Base-by-base conservation (phyloP, 2,329 filamentous ascomycete genomes). In the Fusarium agapanthi region DNA sequence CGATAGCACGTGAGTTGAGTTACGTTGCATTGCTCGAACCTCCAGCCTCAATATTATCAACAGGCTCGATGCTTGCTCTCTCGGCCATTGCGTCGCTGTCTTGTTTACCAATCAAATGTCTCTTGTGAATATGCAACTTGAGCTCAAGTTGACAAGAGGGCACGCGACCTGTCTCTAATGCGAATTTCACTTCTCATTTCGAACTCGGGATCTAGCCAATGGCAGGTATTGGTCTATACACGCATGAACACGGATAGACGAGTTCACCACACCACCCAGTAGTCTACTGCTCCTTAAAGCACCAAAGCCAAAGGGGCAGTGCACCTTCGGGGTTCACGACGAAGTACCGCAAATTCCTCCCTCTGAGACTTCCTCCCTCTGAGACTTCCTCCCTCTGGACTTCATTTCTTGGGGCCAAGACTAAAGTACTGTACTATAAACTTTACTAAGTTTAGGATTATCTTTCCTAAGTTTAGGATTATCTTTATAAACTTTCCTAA, bases 151-250 rank as follows among this genome's bases (percentile, higher is more conserved):
- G 47, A 44, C 56, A 59, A 69, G 47, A 56, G 47, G 14, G 43
- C 69, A 72, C 69, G 54, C 68, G 68, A 65, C 64, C 58, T 61
- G 50, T 65, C 55, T 65, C 47, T 37, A 26, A n/a, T 45, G 22
- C 20, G 37, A 55, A 35, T 28, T 40, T 48, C 9, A 28, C 28
- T 7, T 57, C 22, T 30, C 20, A 44, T 28, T 15, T 20, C 32
- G 16, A 32, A 14, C 15, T 38, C 11, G 9, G 50, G 9, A 57
- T 34, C 28, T 38, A 24, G 24, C 59, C 58, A 56, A 61, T 61
- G 13, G 12, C 11, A 61, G 20, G 48, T 26, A 35, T 60, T 41
- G 9, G 15, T 40, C 15, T 11, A 18, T 30, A 12, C 24, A 20
- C 24, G 14, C 37, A 20, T 30, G 11, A 45, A 37, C 41, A 45